phyloP scores from a whole-genome alignment of 208 protist genomes.

The Wallacemonas sp. region DNA sequence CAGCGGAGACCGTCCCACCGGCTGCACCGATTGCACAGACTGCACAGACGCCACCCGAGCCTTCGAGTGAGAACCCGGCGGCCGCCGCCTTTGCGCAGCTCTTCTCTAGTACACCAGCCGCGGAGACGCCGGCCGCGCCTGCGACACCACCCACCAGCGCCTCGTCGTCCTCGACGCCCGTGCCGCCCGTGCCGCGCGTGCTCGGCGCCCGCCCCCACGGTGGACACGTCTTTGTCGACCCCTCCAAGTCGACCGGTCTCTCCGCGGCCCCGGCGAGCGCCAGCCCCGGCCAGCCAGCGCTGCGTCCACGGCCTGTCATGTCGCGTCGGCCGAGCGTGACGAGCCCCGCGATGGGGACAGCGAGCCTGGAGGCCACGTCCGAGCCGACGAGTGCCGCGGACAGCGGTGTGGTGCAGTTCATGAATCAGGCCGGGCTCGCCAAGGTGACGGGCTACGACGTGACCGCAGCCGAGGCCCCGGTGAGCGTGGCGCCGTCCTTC shows the following conservation, averaged over 20 bases:
- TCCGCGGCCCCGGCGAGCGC: background rate
- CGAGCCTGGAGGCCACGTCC: background rate
- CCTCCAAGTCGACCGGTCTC: constrained; percentile 18
- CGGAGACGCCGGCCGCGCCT: background rate
- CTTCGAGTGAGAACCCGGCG: background rate
- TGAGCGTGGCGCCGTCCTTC: no score
- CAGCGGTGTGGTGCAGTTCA: constrained; percentile 39
- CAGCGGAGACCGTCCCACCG: no score
- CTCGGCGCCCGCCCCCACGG: background rate
- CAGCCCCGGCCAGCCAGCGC: background rate
- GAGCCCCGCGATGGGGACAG: constrained; percentile 2
- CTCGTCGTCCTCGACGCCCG: background rate
- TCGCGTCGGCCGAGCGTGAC: constrained; percentile 34
- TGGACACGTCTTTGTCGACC: constrained; percentile 56
- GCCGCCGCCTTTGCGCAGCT: constrained; percentile 13
- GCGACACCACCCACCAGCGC: background rate
- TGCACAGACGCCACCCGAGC: background rate
- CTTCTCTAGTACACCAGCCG: background rate
- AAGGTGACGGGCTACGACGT: constrained; percentile 59
- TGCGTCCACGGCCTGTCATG: constrained; percentile 30
- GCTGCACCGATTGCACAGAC: background rate
- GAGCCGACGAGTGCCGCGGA: constrained; percentile 1
- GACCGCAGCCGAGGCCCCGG: background rate
- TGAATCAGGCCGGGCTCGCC: constrained; percentile 45
- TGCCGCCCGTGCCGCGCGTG: background rate